Evolutionary conservation across 2,329 filamentous ascomycete species (phyloP), one percentile per base, ranked within the genome.

Genomic region (Arthrinium puccinioides): DNA sequence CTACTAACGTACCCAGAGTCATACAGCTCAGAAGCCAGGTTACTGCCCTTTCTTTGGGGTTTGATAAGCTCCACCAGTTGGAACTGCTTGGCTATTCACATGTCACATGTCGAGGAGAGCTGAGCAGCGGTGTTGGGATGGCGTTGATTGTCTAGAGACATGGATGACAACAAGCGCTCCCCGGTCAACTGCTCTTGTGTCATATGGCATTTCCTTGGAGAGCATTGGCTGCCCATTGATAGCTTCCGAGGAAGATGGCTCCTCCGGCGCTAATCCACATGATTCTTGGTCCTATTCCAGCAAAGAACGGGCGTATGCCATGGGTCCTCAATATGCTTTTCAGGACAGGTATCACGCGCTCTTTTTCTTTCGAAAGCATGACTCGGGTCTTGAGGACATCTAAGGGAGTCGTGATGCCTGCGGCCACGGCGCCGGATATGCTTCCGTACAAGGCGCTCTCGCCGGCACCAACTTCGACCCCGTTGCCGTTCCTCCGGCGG

Each of bases 321-420:
- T 79, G 74, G 38, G 81, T 72, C 33, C 62, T 64, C 53, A 80
- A 65, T 40, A 96, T 84, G 15, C 70, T 64, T 36, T 65, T 67
- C 44, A 90, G 66, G 43, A 95, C 69, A 5, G 61, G 58, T 23
- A 64, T 57, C 45, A 79, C 72, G 10, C 69, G 74, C 57, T 75
- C 76, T 49, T 69, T 76, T 67, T 82, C 76, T 52, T 78, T 74
- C 11, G 85, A 83, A 49, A 98, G 68, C 92, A 98, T 98, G 62
- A 97, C 82, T 46, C 92, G 72, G 46, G 92, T 98, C 77, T 98
- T 98, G 48, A 98, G 70, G 44, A 98, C 92, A 63, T 98, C 92
- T 44, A 98, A 65, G 26, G 92, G 92, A 36, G 92, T 98, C 18
- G 92, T 98, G 41, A 90, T 57, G 0, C 77, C 90, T 1, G 92